phyloP scores from a whole-genome alignment of 345 rosid species.

The Salix viminalis region DNA sequence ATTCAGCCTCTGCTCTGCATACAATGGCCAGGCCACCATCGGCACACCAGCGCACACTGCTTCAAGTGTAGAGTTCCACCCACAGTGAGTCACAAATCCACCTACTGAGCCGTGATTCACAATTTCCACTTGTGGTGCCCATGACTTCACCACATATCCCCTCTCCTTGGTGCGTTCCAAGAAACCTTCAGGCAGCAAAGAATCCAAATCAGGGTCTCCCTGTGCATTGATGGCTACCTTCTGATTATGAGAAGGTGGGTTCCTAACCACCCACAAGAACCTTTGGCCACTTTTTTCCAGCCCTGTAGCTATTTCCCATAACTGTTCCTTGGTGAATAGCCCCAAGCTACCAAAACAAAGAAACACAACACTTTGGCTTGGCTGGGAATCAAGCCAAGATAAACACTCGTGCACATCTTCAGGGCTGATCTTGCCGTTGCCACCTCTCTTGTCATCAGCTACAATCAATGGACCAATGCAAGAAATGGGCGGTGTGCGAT shows the following conservation, averaged over 20 bases:
- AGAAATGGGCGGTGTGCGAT: constrained; percentile 36
- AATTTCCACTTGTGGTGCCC: constrained; percentile 62
- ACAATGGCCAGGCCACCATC: constrained; percentile 52
- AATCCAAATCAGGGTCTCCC: constrained; percentile 15
- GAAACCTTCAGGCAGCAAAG: constrained; percentile 37
- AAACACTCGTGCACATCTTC: constrained; percentile 21
- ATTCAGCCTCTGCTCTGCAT: constrained; percentile 42
- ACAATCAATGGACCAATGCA: constrained; percentile 57
- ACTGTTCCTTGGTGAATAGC: constrained; percentile 27
- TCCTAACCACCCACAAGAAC: constrained; percentile 49
- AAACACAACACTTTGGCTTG: constrained; percentile 30
- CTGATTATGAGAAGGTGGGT: constrained; percentile 23
- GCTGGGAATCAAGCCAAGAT: constrained; percentile 43
- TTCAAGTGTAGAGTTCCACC: constrained; percentile 70
- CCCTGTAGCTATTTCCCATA: constrained; percentile 44
- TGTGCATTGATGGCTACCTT: not conserved
- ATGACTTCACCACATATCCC: constrained; percentile 48
- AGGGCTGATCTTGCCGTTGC: not conserved
- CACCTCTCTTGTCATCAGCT: not conserved
- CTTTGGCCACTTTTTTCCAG: constrained; percentile 39
- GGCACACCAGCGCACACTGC: constrained; percentile 49
- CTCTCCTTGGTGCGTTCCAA: constrained; percentile 30
- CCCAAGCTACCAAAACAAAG: constrained; percentile 50
- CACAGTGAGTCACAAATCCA: constrained; percentile 66
- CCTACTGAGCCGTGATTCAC: constrained; percentile 46